These are phyloP conservation scores for Blastomyces gilchristii DNA, from an alignment of 2,329 filamentous ascomycete species.

Conservation along the genomic window DNA sequence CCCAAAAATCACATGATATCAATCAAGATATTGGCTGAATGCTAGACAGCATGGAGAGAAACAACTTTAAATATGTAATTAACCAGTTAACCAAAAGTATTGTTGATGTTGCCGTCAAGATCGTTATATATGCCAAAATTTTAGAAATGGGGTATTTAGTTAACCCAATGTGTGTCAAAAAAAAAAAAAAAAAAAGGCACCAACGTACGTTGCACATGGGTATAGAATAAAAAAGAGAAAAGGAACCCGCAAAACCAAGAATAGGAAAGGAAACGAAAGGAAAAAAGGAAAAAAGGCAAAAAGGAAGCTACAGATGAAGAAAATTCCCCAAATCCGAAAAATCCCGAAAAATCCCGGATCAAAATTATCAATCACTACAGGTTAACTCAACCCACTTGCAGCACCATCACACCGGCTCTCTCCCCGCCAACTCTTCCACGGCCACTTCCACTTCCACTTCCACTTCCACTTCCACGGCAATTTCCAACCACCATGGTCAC, in stretches of 20 bases:
- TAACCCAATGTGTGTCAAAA: not conserved
- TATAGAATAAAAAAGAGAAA: not conserved
- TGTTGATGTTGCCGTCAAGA: not conserved
- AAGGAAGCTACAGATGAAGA: not conserved
- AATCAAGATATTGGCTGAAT: not conserved
- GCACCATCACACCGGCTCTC: not conserved
- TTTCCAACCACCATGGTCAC: not conserved
- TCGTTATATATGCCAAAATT: not conserved
- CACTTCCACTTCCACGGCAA: slow-evolving; percentile 9
- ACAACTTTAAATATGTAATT: not conserved
- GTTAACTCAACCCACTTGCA: not conserved
- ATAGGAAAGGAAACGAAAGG: not conserved
- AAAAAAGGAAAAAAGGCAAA: not conserved
- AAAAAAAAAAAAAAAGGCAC: not conserved
- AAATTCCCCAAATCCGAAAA: not conserved
- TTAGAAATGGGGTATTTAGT: not conserved
- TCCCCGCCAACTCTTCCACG: slow-evolving; percentile 7
- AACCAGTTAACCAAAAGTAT: not conserved
- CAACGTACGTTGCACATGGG: not conserved
- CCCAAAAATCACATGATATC: not conserved
- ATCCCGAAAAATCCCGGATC: not conserved
- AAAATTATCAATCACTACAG: not conserved
- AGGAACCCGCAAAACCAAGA: not conserved
- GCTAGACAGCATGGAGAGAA: not conserved
- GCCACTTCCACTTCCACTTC: slow-evolving; percentile 13